Evolutionary conservation across 129 eudicot species (phyloP).

Genomic region (Lactuca saligna): DNA sequence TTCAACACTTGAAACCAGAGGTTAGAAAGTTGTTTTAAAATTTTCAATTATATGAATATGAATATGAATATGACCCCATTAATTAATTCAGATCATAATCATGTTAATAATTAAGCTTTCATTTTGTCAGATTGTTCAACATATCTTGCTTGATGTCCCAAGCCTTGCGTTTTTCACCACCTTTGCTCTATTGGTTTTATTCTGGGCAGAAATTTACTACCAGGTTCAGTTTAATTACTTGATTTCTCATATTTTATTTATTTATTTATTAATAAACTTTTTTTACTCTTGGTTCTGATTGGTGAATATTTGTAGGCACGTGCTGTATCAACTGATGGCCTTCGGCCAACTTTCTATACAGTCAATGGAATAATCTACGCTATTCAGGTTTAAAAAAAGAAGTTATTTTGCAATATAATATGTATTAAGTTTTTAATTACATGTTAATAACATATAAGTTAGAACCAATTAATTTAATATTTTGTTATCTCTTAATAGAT

Average conservation of each 20-base stretch:
- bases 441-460: neutral
- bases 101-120: neutral
- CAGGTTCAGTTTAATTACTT: constrained; percentile 48
- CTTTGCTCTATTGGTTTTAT: constrained; percentile 76
- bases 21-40: constrained; percentile 23
- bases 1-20: constrained; percentile 65
- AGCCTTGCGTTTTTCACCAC: constrained; percentile 94
- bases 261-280: neutral
- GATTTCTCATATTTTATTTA: neutral
- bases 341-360: constrained; percentile 72
- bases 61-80: neutral
- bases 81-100: neutral
- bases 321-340: constrained; percentile 77
- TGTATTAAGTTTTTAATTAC: neutral
- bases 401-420: neutral
- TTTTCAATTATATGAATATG: neutral
- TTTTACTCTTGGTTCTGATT: neutral
- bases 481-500: constrained; percentile 49
- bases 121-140: constrained; percentile 54
- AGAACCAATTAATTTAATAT: neutral
- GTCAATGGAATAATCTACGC: constrained; percentile 70
- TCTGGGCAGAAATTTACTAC: constrained; percentile 96
- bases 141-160: constrained; percentile 83
- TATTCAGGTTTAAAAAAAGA: constrained; percentile 56
- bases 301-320: constrained; percentile 56